Evolutionary conservation across 257 asterid species (phyloP).

Genomic region (Solanum stenotomum): DNA sequence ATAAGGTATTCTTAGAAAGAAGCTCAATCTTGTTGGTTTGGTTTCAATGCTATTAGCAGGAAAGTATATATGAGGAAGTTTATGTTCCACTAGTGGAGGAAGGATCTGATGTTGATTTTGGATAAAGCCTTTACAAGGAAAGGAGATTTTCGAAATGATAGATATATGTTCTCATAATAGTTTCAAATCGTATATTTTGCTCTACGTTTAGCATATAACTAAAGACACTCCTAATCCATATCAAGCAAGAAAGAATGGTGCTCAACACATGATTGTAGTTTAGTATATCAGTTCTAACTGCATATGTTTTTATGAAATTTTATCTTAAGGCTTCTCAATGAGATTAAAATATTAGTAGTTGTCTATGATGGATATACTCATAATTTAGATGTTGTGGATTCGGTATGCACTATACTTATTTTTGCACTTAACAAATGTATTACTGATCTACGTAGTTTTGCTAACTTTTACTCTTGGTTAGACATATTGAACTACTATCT

Average conservation of each 20-base stretch:
- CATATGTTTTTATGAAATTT: slow-evolving; percentile 71
- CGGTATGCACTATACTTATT: neutral
- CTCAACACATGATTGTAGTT: slow-evolving; percentile 38
- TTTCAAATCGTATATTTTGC: neutral
- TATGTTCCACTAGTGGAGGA: slow-evolving; percentile 63
- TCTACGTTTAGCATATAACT: neutral
- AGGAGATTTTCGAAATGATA: slow-evolving; percentile 83
- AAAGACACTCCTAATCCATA: neutral
- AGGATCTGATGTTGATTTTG: slow-evolving; percentile 65
- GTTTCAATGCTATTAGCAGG: neutral
- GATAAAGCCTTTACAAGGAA: slow-evolving; percentile 71
- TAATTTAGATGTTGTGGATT: no score
- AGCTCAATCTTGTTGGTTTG: slow-evolving; percentile 80
- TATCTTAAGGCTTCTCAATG: slow-evolving; percentile 84
- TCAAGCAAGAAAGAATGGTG: slow-evolving; percentile 18
- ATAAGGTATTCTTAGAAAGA: slow-evolving; percentile 68
- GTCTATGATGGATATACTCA: neutral
- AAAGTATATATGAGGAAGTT: slow-evolving; percentile 63
- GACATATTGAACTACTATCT: neutral
- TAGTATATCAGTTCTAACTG: slow-evolving; percentile 75
- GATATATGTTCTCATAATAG: neutral
- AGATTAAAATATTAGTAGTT: slow-evolving; percentile 43
- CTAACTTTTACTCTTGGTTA: neutral
- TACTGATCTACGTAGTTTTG: neutral
- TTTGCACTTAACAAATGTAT: neutral